Conservation (phyloP, 75 land plant genomes). For the Chamaecyparis obtusa region DNA sequence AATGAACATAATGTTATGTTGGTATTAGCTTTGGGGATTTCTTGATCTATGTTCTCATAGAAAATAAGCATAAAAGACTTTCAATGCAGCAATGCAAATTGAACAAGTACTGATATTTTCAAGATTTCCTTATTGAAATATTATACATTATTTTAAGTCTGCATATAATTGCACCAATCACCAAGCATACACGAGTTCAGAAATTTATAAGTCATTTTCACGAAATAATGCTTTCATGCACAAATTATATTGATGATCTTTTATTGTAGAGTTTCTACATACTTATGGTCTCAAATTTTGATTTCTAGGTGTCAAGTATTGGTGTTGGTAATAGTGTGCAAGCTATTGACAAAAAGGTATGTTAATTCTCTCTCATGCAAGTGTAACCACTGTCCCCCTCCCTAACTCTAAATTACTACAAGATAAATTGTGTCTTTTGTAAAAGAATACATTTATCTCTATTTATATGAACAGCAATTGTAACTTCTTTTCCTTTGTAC, state of each 20-base stretch:
- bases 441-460: background rate
- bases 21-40: background rate
- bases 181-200: background rate
- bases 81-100: background rate
- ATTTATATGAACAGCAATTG: background rate
- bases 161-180: background rate
- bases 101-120: background rate
- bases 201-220: background rate
- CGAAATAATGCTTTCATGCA: background rate
- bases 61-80: background rate
- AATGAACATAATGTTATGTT: background rate
- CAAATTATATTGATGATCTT: background rate
- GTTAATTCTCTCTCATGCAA: background rate
- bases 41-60: background rate
- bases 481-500: background rate
- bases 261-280: background rate
- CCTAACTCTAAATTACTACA: background rate
- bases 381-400: background rate
- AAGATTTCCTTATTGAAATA: background rate
- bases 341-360: slow-evolving; percentile 49
- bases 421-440: background rate
- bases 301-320: slow-evolving; percentile 45
- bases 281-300: background rate
- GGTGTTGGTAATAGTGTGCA: slow-evolving; percentile 49
- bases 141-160: background rate